A percentile compares a stretch with the other conserved stretches of the same genome.
Evolutionary conservation across 2,329 filamentous ascomycete species (phyloP).

Genomic region (Penicillium decumbens): DNA sequence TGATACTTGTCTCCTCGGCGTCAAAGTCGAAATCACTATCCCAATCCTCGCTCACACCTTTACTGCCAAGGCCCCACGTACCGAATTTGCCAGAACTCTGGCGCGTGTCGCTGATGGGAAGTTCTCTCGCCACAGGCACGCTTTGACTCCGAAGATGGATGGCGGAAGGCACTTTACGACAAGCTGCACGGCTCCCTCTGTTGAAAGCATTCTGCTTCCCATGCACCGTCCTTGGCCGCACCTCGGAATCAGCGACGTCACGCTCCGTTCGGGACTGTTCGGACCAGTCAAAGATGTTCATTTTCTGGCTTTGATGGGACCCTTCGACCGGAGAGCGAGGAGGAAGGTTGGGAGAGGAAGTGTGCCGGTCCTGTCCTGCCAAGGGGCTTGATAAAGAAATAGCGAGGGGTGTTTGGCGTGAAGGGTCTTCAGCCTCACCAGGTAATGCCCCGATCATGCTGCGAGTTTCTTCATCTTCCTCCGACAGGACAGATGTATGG

Average conservation of each 20-base stretch:
- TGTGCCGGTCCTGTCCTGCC: neutral
- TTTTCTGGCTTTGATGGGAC: constrained; percentile 40
- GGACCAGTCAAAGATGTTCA: constrained; percentile 62
- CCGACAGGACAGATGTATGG: constrained; percentile 19
- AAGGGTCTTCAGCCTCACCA: constrained; percentile 17
- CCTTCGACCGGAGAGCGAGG: constrained; percentile 17
- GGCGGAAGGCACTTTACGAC: constrained; percentile 55
- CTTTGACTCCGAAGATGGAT: constrained; percentile 63
- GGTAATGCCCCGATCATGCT: constrained; percentile 30
- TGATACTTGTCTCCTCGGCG: constrained; percentile 40
- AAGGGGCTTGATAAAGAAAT: constrained; percentile 9
- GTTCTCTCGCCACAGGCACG: constrained; percentile 55
- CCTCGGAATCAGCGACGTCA: constrained; percentile 50
- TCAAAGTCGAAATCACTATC: constrained; percentile 65
- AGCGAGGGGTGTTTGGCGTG: constrained; percentile 4
- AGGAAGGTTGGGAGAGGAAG: constrained; percentile 2
- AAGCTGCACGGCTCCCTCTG: constrained; percentile 54
- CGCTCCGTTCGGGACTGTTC: constrained; percentile 54
- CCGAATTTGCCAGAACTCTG: constrained; percentile 57
- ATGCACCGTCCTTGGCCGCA: constrained; percentile 59
- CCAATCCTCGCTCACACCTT: constrained; percentile 64
- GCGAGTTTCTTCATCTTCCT: constrained; percentile 27
- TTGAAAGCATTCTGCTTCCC: constrained; percentile 57
- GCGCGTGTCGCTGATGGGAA: constrained; percentile 47
- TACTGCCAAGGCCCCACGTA: constrained; percentile 63